Evolutionary conservation across 78 protist genomes (phyloP).

Genomic region (Polysphondylium violaceum): DNA sequence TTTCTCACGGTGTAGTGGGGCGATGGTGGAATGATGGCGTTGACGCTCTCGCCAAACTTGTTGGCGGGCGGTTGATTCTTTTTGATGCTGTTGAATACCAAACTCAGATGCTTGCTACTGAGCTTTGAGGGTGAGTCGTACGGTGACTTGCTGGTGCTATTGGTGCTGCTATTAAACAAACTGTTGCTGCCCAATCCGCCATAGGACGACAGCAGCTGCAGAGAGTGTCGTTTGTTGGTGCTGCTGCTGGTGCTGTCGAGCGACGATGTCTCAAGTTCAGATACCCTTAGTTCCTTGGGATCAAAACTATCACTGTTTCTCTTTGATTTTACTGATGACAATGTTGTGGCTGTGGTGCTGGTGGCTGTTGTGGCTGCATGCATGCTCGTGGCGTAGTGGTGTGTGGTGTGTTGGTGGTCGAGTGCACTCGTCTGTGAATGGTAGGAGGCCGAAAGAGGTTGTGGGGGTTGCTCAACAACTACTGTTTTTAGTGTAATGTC

Average conservation of each 20-base stretch:
- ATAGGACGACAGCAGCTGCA: not conserved
- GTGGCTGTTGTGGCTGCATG: not conserved
- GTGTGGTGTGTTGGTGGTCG: no score
- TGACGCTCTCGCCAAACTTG: not conserved
- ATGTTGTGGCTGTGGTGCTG: not conserved
- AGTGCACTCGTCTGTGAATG: no score
- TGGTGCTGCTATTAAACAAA: no score
- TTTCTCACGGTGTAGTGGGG: slow-evolving; percentile 32
- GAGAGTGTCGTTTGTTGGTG: not conserved
- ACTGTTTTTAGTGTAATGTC: no score
- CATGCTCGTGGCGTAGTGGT: no score
- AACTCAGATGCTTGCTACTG: no score
- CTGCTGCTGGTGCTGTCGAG: not conserved
- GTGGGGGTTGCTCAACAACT: no score
- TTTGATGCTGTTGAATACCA: not conserved
- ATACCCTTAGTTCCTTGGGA: not conserved
- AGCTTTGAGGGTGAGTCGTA: slow-evolving; percentile 18
- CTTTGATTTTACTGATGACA: not conserved
- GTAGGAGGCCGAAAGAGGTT: no score
- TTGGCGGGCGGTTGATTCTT: not conserved
- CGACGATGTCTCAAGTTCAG: slow-evolving; percentile 3
- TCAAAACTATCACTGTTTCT: slow-evolving; percentile 28
- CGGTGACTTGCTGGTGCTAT: not conserved
- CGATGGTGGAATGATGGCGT: not conserved
- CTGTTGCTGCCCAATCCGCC: no score